phyloP scores from a whole-genome alignment of 768 basidiomycete genomes.

The Hypholoma sublateritium region DNA sequence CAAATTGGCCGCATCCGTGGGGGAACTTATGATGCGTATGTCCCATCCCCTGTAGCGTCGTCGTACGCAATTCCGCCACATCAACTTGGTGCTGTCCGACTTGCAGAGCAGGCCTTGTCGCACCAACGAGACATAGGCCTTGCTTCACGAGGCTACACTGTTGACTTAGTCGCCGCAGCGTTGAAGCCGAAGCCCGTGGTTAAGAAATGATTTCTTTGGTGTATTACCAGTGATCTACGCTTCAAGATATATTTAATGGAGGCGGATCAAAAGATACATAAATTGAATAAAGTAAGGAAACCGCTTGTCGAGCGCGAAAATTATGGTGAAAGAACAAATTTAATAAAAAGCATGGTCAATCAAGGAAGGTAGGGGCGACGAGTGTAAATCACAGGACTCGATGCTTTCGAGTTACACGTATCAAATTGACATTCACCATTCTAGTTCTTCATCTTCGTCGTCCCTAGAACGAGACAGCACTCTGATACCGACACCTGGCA shows the following conservation, averaged over 20 bases:
- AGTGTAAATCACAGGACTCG: background rate
- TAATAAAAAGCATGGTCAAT: background rate
- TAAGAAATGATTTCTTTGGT: background rate
- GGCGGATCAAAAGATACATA: slow-evolving; percentile 15
- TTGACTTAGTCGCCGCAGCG: slow-evolving; percentile 1
- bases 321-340: background rate
- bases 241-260: slow-evolving; percentile 2
- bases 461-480: slow-evolving; percentile 16
- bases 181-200: background rate
- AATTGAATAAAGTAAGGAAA: slow-evolving; percentile 14
- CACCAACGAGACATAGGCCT: slow-evolving; percentile 9
- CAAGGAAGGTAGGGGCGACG: background rate
- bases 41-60: background rate
- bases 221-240: background rate
- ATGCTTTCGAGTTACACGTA: background rate
- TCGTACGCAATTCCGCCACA: background rate
- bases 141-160: slow-evolving; percentile 5
- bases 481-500: slow-evolving; percentile 14
- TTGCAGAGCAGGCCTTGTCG: slow-evolving; percentile 7
- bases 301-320: background rate
- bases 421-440: slow-evolving; percentile 12
- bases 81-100: slow-evolving; percentile 6
- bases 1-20: background rate
- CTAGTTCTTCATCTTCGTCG: slow-evolving; percentile 17
- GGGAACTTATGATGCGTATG: slow-evolving; percentile 7